Conservation (phyloP, 2,329 filamentous ascomycete genomes). For the Phyllachora maydis region DNA sequence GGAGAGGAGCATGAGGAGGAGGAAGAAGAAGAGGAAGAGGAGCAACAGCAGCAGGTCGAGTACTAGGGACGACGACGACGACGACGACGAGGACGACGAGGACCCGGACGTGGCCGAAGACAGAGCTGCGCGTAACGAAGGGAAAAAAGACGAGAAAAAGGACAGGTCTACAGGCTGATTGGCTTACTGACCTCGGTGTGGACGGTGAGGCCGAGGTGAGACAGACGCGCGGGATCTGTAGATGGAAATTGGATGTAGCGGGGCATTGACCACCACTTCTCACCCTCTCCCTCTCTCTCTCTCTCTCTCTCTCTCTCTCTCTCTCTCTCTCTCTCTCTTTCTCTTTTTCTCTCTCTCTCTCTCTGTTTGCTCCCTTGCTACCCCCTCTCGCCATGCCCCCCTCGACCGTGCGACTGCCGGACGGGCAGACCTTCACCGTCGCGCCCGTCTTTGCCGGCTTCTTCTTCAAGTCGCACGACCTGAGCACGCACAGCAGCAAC, state of each 20-base stretch:
- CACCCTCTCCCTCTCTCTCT: background rate
- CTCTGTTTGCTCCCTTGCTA: background rate
- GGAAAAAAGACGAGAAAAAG: slow-evolving; percentile 3
- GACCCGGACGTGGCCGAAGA: slow-evolving; percentile 8
- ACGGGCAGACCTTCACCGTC: slow-evolving; percentile 68
- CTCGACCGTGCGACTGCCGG: slow-evolving; percentile 50
- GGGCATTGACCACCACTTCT: too few species aligned
- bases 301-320: too few species aligned
- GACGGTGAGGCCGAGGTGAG: too few species aligned
- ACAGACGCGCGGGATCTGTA: too few species aligned
- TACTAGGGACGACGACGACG: slow-evolving; percentile 17
- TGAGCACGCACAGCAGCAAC: slow-evolving; percentile 44
- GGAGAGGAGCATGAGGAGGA: slow-evolving; percentile 23
- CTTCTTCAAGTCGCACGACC: slow-evolving; percentile 68
- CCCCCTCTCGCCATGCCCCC: slow-evolving; percentile 7
- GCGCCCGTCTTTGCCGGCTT: slow-evolving; percentile 80
- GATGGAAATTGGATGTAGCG: too few species aligned
- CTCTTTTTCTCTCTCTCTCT: too few species aligned
- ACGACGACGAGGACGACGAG: slow-evolving; percentile 15
- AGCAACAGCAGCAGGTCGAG: too few species aligned
- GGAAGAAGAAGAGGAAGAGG: slow-evolving; percentile 16
- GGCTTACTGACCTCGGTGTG: too few species aligned
- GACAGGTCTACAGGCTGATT: too few species aligned
- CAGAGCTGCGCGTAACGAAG: too few species aligned
- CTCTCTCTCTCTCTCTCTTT: too few species aligned